Evolutionary conservation across 768 basidiomycete species (phyloP), one percentile per base, ranked within the genome.

Genomic region (Dioszegia crocea): DNA sequence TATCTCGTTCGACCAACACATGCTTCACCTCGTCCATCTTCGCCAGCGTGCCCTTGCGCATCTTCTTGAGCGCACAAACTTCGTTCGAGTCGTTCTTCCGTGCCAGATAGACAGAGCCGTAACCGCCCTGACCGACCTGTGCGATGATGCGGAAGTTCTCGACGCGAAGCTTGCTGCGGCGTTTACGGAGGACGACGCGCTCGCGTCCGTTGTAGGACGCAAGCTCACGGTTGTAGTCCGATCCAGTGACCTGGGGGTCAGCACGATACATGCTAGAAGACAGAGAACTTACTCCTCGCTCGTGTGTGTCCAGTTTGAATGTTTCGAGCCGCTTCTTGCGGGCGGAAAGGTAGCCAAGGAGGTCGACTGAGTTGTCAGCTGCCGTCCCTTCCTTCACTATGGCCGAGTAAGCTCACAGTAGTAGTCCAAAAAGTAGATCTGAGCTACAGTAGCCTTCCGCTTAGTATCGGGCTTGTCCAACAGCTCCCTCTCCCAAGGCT

Each of bases 1-100:
- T 99, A 76, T 99, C 96, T 41, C 96, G 86, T 77, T 99, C 96
- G 30, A 97, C 90, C 21, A 98, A 84, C 47, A 99, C 91, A 74
- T 99, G 96, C n/a, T 91, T 88, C 70, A 98, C 86, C 83, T 99
- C 96, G 66, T 97, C 93, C 96, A 97, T 97, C 82, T 99, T 99
- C 72, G 87, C 87, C 41, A 99, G 70, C 0, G 92, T 97, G 23
- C 87, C 83, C 78, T 99, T 99, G 67, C 81, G 83, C 96, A 99
- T 94, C 80, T 89, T 94, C 82, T 99, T 98, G 55, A 98, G 79
- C 6, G 96, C 96, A 64, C 94, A 97, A 10, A 99, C 89, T 74
- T 98, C 91, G 26, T 91, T 89, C 0, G 93, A 89, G 68, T 99
- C 96, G 66, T 87, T 87, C 76, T 97, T 96, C 40, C 94, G 81